phyloP scores from a whole-genome alignment of 345 rosid species.

The Anastatica hierochuntica region DNA sequence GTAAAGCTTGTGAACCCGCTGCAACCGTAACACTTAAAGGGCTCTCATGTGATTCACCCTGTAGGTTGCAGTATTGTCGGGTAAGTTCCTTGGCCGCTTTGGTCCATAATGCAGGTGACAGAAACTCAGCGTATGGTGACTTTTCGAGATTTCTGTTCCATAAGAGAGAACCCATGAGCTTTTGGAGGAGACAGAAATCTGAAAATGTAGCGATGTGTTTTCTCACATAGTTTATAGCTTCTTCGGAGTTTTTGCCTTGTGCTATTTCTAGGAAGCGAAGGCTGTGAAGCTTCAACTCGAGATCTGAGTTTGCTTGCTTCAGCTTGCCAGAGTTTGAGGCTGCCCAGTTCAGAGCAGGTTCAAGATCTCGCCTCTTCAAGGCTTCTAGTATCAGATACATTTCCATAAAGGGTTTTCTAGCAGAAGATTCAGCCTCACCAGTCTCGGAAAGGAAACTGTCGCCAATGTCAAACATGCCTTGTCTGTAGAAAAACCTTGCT shows the following conservation, averaged over 20 bases:
- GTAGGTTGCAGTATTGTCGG: slow-evolving; percentile 51
- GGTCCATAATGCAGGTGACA: slow-evolving; percentile 46
- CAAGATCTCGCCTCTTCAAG: slow-evolving; percentile 41
- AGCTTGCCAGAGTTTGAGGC: slow-evolving; percentile 44
- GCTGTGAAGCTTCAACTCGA: slow-evolving; percentile 53
- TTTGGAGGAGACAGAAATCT: slow-evolving; percentile 36
- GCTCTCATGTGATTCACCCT: slow-evolving; percentile 52
- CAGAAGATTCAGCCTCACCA: slow-evolving; percentile 36
- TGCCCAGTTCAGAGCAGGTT: slow-evolving; percentile 58
- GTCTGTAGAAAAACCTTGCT: slow-evolving; percentile 55
- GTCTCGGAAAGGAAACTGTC: slow-evolving; percentile 53
- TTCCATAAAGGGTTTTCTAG: slow-evolving; percentile 38
- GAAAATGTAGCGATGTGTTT: slow-evolving; percentile 34
- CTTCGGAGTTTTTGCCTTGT: slow-evolving; percentile 28
- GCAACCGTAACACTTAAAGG: slow-evolving; percentile 46
- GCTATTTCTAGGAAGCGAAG: slow-evolving; percentile 57
- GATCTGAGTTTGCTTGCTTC: slow-evolving; percentile 50
- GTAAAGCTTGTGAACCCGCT: slow-evolving; percentile 60
- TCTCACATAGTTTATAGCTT: slow-evolving; percentile 56
- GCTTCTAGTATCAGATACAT: slow-evolving; percentile 57
- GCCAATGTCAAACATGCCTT: slow-evolving; percentile 54
- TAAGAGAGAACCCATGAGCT: slow-evolving; percentile 52
- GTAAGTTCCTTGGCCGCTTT: slow-evolving; percentile 46
- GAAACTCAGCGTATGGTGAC: slow-evolving; percentile 42
- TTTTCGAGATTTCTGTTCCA: slow-evolving; percentile 45